A percentile compares a stretch with the other conserved stretches of the same genome.
phyloP scores from a whole-genome alignment of 441 rosid genomes.

The Capsella rubella region DNA sequence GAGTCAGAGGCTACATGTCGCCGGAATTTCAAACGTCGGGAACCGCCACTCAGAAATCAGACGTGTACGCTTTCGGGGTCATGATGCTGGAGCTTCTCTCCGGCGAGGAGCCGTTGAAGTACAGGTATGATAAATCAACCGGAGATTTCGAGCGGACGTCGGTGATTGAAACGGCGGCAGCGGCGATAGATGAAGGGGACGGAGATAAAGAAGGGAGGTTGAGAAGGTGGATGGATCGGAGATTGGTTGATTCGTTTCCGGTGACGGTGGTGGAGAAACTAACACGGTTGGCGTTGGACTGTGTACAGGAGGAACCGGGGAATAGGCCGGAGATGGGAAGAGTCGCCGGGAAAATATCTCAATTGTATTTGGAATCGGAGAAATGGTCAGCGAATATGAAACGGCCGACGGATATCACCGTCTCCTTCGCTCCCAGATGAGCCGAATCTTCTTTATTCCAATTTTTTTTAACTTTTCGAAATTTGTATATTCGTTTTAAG shows the following conservation, averaged over 20 bases:
- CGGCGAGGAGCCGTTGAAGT: conserved; percentile 79
- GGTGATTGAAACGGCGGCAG: conserved; percentile 62
- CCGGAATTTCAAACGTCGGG: conserved; percentile 69
- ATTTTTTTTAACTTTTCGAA: neutral
- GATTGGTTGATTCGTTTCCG: conserved; percentile 83
- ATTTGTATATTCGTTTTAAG: neutral
- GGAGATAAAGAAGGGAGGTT: conserved; percentile 44
- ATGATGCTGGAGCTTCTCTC: conserved; percentile 74
- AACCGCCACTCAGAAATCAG: conserved; percentile 69
- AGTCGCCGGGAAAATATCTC: conserved; percentile 79
- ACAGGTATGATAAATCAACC: conserved; percentile 50
- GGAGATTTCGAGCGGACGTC: conserved; percentile 63
- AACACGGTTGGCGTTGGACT: conserved; percentile 65
- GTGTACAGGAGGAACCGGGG: conserved; percentile 66
- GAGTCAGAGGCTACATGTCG: conserved; percentile 82
- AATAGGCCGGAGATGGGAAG: conserved; percentile 83
- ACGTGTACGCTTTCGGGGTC: conserved; percentile 78
- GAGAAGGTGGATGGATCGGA: conserved; percentile 76
- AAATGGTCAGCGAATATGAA: conserved; percentile 62
- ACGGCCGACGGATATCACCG: conserved; percentile 59
- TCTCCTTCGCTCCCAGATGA: conserved; percentile 74
- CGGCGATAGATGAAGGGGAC: conserved; percentile 46
- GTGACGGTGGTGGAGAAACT: conserved; percentile 67
- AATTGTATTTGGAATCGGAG: conserved; percentile 61
- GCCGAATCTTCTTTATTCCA: neutral